Evolutionary conservation across 108 stramenopile species (phyloP).

Genomic region (Fragilariopsis cylindrus): DNA sequence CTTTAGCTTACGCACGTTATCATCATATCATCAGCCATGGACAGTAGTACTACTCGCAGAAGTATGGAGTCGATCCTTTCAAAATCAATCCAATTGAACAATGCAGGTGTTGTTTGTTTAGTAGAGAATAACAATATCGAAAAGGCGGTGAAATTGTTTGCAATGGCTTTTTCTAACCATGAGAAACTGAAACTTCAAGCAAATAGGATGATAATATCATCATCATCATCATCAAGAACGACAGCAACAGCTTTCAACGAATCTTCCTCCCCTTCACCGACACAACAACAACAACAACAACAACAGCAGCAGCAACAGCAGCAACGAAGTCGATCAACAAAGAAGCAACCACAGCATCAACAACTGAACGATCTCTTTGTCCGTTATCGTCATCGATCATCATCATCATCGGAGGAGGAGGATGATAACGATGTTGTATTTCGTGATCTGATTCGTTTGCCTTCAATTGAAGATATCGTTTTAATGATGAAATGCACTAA

Average conservation of each 20-base stretch:
- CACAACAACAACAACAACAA: not conserved
- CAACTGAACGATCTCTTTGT: constrained; percentile 1
- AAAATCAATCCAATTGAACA: too few species aligned
- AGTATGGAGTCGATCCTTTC: too few species aligned
- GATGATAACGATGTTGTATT: constrained; percentile 31
- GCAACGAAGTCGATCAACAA: not conserved
- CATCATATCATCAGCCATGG: too few species aligned
- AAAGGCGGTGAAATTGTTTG: too few species aligned
- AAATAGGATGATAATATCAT: not conserved
- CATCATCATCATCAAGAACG: not conserved
- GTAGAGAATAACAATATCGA: too few species aligned
- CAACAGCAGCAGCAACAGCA: not conserved
- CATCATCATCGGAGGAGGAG: constrained; percentile 53
- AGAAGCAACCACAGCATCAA: not conserved
- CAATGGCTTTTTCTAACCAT: too few species aligned
- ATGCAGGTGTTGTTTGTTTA: too few species aligned
- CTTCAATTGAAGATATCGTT: constrained; percentile 74
- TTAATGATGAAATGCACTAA: constrained; percentile 35
- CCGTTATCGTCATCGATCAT: constrained; percentile 43
- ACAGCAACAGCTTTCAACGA: not conserved
- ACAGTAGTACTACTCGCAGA: too few species aligned
- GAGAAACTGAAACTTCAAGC: not conserved
- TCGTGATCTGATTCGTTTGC: constrained; percentile 75
- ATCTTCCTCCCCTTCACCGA: not conserved
- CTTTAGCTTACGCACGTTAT: too few species aligned